These are phyloP conservation scores for Nothophaeocryptopus gaeumannii DNA, from an alignment of 2,329 filamentous ascomycete species.

Conservation along the genomic window DNA sequence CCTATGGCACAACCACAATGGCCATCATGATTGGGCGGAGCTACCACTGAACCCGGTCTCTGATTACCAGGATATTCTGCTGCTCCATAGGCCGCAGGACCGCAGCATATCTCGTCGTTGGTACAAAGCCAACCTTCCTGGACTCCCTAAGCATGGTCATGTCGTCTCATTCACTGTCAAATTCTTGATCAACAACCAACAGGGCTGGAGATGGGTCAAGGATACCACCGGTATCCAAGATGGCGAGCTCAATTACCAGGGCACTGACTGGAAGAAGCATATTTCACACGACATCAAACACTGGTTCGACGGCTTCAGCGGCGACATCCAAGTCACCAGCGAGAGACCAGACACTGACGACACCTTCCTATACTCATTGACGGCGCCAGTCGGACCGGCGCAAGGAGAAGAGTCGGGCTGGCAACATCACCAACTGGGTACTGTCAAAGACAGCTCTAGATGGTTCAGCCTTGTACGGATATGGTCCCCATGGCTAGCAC, in stretches of 20 bases:
- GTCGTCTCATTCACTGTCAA: conserved; percentile 67
- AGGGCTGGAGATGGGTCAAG: conserved; percentile 68
- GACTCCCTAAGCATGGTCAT: conserved; percentile 43
- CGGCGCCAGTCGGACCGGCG: conserved; percentile 55
- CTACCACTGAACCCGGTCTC: conserved; percentile 50
- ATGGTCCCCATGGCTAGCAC: conserved; percentile 82
- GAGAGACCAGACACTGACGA: conserved; percentile 64
- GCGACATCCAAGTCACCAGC: conserved; percentile 53
- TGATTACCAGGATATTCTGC: conserved; percentile 24
- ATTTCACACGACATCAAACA: conserved; percentile 47
- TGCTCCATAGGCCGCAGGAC: conserved; percentile 23
- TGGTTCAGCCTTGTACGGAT: conserved; percentile 81
- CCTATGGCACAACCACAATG: conserved; percentile 68
- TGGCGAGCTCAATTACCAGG: conserved; percentile 58
- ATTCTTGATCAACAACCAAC: conserved; percentile 54
- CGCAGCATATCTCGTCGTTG: conserved; percentile 42
- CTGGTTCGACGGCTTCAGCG: conserved; percentile 58
- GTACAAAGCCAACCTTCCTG: conserved; percentile 53
- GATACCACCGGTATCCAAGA: conserved; percentile 63
- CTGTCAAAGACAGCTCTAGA: conserved; percentile 62
- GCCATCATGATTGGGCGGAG: conserved; percentile 57
- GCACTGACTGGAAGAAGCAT: conserved; percentile 28
- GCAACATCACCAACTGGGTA: conserved; percentile 59
- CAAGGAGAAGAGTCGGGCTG: conserved; percentile 58
- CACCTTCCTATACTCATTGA: conserved; percentile 69